Percentiles rank a stretch among this genome's conserved stretches.
These are phyloP conservation scores for Sugiyamaella xylanicola DNA, from an alignment of 1,139 yeast genomes.

Conservation along the genomic window DNA sequence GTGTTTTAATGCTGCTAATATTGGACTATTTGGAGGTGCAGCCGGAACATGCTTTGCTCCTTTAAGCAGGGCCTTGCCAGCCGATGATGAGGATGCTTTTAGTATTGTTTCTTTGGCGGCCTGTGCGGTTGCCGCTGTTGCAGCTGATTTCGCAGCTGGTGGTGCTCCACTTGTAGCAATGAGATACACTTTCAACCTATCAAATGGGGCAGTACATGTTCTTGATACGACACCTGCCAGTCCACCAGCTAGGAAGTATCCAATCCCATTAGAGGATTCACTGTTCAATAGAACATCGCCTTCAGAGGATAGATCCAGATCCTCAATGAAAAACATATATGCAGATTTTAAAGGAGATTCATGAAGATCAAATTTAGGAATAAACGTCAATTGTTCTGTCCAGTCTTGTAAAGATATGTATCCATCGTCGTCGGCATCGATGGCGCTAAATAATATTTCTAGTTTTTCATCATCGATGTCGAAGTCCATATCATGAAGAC, in stretches of 20 bases:
- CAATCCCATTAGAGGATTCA: constrained; percentile 80
- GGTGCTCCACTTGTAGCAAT: constrained; percentile 80
- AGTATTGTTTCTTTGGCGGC: constrained; percentile 31
- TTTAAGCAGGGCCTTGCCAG: constrained; percentile 18
- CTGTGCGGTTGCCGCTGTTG: constrained; percentile 31
- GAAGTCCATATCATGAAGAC: constrained; percentile 49
- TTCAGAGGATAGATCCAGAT: constrained; percentile 79
- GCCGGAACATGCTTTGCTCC: not conserved
- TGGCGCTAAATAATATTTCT: constrained; percentile 58
- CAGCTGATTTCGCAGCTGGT: constrained; percentile 28
- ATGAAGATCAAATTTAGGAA: constrained; percentile 63
- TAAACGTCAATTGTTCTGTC: constrained; percentile 74
- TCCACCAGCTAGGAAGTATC: constrained; percentile 93
- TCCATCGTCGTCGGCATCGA: constrained; percentile 66
- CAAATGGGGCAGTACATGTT: constrained; percentile 97
- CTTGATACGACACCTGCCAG: constrained; percentile 95
- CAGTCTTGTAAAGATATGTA: constrained; percentile 83
- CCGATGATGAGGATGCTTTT: constrained; percentile 12
- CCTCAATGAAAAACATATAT: constrained; percentile 76
- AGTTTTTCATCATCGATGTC: constrained; percentile 59
- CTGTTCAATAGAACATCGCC: constrained; percentile 87
- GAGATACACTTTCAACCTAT: constrained; percentile 86
- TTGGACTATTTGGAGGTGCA: constrained; percentile 16
- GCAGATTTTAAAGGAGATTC: constrained; percentile 80
- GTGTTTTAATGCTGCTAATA: constrained; percentile 67